Evolutionary conservation across 148 eudicot genomes (phyloP).

Genomic region (Linanthus parryae): DNA sequence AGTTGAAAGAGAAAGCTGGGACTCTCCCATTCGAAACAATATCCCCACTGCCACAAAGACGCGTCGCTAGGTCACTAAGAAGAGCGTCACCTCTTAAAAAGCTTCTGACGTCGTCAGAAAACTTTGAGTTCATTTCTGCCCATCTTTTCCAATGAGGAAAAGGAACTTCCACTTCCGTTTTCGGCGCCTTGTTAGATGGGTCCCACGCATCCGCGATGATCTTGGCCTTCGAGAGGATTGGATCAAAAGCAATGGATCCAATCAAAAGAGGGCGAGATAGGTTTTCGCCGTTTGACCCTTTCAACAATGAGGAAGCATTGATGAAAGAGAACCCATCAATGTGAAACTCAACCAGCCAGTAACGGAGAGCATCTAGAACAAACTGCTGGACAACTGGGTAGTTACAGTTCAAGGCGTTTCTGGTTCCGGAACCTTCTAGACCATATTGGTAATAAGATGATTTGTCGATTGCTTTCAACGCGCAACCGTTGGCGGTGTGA

Average conservation of each 20-base stretch:
- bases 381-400: constrained; percentile 73
- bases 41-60: constrained; percentile 97
- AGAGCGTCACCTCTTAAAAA: constrained; percentile 69
- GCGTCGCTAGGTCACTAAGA: constrained; percentile 75
- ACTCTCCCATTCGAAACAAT: constrained; percentile 64
- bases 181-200: constrained; percentile 56
- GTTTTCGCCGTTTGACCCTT: constrained; percentile 65
- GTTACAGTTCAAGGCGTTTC: constrained; percentile 68
- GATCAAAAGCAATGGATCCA: constrained; percentile 90
- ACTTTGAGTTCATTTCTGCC: constrained; percentile 76
- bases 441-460: constrained; percentile 40
- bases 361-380: constrained; percentile 74
- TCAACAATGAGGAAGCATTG: constrained; percentile 57
- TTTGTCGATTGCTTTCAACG: constrained; percentile 48
- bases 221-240: constrained; percentile 73
- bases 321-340: constrained; percentile 92
- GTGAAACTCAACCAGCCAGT: constrained; percentile 83
- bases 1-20: constrained; percentile 83
- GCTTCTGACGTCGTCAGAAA: constrained; percentile 57
- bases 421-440: constrained; percentile 17
- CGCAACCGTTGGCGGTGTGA: constrained; percentile 43
- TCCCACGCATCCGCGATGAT: constrained; percentile 84
- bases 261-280: constrained; percentile 87
- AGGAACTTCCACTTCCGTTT: too few species aligned
- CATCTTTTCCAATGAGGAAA: constrained; percentile 99